These are phyloP conservation scores for Salvia sclarea DNA, from an alignment of 305 asterid genomes.

Conservation along the genomic window DNA sequence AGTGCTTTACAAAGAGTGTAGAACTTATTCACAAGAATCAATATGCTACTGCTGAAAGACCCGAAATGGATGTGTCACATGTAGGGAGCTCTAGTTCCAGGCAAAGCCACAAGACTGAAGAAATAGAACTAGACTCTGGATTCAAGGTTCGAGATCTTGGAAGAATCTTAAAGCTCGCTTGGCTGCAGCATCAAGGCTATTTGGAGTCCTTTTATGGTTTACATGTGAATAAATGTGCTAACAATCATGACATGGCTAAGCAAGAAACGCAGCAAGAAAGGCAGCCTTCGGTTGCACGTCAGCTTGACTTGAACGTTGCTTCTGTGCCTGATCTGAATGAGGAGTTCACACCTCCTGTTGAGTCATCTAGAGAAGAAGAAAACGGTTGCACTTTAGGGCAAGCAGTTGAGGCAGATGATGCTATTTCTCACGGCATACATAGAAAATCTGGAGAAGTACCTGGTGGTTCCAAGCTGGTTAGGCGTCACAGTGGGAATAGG, in stretches of 20 bases:
- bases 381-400: conserved; percentile 52
- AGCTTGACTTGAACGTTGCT: conserved; percentile 72
- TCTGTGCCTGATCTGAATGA: conserved; percentile 87
- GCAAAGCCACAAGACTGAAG: conserved; percentile 17
- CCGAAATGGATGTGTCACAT: conserved; percentile 46
- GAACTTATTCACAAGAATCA: conserved; percentile 56
- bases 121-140: conserved; percentile 19
- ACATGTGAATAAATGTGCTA: conserved; percentile 39
- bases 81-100: conserved; percentile 45
- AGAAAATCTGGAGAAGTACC: conserved; percentile 51
- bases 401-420: conserved; percentile 62
- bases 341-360: conserved; percentile 59
- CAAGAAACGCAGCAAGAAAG: conserved; percentile 49
- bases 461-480: conserved; percentile 53
- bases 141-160: conserved; percentile 59
- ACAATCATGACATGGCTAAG: conserved; percentile 39
- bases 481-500: conserved; percentile 47
- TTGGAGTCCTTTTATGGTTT: conserved; percentile 53
- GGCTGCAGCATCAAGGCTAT: conserved; percentile 66
- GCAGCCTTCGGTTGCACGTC: conserved; percentile 53
- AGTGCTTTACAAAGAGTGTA: conserved; percentile 71
- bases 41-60: conserved; percentile 35
- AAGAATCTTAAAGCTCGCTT: conserved; percentile 60
- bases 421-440: conserved; percentile 55
- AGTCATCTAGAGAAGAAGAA: conserved; percentile 62